phyloP scores from a whole-genome alignment of 176 grass and related monocot species.

The Saccharum spontaneum region DNA sequence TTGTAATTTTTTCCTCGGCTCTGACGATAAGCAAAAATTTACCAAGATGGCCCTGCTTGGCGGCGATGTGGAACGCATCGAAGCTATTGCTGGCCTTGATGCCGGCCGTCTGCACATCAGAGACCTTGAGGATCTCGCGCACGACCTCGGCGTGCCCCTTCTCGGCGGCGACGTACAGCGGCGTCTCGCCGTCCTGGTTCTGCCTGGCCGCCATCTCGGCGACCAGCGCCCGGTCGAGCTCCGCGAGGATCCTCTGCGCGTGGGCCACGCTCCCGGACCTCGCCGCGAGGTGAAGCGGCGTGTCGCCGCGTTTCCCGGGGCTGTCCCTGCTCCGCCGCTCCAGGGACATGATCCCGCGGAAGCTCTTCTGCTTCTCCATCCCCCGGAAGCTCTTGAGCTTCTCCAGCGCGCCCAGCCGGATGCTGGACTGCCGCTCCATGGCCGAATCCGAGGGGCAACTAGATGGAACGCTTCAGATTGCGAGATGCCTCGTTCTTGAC shows the following conservation, averaged over 20 bases:
- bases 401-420: conserved; percentile 60
- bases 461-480: not conserved
- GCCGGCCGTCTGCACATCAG: conserved; percentile 63
- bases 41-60: conserved; percentile 90
- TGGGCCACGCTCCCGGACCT: conserved; percentile 58
- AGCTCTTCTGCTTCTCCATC: conserved; percentile 72
- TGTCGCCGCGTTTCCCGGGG: conserved; percentile 79
- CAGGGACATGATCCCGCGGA: conserved; percentile 46
- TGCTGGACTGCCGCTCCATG: conserved; percentile 61
- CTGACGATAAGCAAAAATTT: conserved; percentile 2
- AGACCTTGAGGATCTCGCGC: conserved; percentile 71
- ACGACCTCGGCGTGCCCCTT: conserved; percentile 72
- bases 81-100: conserved; percentile 83
- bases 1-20: not conserved
- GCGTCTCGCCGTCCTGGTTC: conserved; percentile 87
- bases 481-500: conserved; percentile 19
- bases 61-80: conserved; percentile 86
- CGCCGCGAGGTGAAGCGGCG: conserved; percentile 69
- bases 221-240: conserved; percentile 36
- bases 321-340: conserved; percentile 71
- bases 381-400: conserved; percentile 59
- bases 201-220: conserved; percentile 60
- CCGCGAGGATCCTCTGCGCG: conserved; percentile 62
- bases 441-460: conserved; percentile 16
- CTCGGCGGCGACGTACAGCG: conserved; percentile 80